Base-by-base conservation (phyloP, 441 rosid species). In the Gossypium gossypioides region DNA sequence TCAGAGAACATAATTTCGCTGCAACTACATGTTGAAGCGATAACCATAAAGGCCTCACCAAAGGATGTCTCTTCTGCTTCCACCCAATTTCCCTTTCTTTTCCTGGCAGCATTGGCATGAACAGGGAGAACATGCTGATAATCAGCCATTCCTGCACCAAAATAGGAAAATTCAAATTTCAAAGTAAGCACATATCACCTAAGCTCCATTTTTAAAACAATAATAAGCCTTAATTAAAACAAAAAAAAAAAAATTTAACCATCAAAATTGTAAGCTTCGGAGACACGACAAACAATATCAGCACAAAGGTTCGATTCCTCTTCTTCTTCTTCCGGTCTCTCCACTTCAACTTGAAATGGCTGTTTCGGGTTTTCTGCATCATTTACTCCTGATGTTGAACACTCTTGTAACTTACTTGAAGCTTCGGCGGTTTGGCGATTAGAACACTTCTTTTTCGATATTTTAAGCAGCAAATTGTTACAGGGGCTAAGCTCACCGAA, bases 61-160 rank as follows among this genome's bases (percentile, higher is more conserved):
- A 80, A 77, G 46, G 75, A 78, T 8, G 88, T 82, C 21, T 83
- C 82, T 65, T 70, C 85, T 71, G 81, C 51, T 79, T 92, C 96
- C 40, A 80, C 75, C 87, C 87, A 83, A 68, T 81, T 86, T 82
- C 89, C 84, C 86, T 88, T 91, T 76, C 82, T 91, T 80, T 82
- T 79, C 72, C 80, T 79, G 12, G 96, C 91, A 76, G 76, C 78
- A 64, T 89, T 89, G 3, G 96, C 95, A 51, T 95, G 97, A 83
- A 92, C 91, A 68, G 94, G 83, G 62, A 95, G 82, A 68, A 95
- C 97, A 85, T 92, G 97, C 82, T 95, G 97, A 77, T 91, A 95
- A 77, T 95, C 99, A 42, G 75, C 96, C 97, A 92, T 92, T 67
- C 99, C 99, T 94, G 78, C 21, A 77, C 29, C 44, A 56, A 52